Base-by-base conservation (phyloP, 2,329 filamentous ascomycete genomes). In the Pseudocercospora crystallina region DNA sequence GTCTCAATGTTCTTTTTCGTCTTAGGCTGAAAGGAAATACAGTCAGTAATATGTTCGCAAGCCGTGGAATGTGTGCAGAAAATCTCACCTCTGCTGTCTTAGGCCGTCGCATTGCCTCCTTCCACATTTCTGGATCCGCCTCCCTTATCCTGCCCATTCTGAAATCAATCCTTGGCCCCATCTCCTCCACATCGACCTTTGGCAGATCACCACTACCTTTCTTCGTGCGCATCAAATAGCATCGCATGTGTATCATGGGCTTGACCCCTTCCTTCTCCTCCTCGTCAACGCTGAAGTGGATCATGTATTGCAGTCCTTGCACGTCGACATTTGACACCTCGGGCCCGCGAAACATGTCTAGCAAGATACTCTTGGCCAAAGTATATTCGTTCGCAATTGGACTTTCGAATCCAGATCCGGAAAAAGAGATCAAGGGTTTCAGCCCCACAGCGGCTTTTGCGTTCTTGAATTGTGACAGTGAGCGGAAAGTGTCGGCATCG, bases 1-100 rank as follows among this genome's bases (percentile, higher is more conserved):
- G 88, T 95, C 47, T 84, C 82, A 63, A 99, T 86, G 72, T 99
- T 99, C 86, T 99, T 99, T 86, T 96, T 97, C 55, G 86, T 86
- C 73, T 74, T 77, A 55, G 76, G 69, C 65, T 79, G 68, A 57
- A 43, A 15, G 72, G 72, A 65, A 40, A 39, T 1, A 44, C 17
- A 15, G 46, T 62, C 52, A 65, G 57, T 49, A 48, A 14, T 14
- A 30, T 14, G 11, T 33, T 10, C 2, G 8, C 10, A 39, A 7
- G n/a, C 26, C 15, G 9, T 15, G 14, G 10, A 5, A n/a, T 11
- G 7, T 12, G 10, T 11, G 3, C 3, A n/a, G 20, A 14, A 10
- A 34, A 44, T 37, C 80, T 78, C 75, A 89, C 86, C 74, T 89
- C 85, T 34, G 71, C 74, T 34, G 82, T 83, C 79, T 86, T 91